phyloP scores from a whole-genome alignment of 2,329 filamentous ascomycete species.

The Zasmidium angulare region DNA sequence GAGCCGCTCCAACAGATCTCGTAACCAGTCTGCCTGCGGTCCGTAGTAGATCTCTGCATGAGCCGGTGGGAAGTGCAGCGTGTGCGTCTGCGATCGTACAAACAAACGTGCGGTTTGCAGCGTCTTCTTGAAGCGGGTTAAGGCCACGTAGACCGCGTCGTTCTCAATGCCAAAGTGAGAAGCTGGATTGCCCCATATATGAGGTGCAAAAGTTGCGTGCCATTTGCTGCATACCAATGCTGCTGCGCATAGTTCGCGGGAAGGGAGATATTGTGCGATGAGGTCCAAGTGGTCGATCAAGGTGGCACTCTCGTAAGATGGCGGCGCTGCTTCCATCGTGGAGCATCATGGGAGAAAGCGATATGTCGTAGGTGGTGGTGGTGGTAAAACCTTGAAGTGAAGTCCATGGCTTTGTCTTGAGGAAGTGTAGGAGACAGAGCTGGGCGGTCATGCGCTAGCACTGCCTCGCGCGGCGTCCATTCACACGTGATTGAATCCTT shows the following conservation, averaged over 20 bases:
- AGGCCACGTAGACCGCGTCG: slow-evolving; percentile 61
- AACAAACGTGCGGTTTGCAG: slow-evolving; percentile 53
- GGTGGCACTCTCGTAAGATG: slow-evolving; percentile 60
- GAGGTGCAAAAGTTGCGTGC: slow-evolving; percentile 59
- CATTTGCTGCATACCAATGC: slow-evolving; percentile 58
- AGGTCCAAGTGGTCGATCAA: slow-evolving; percentile 56
- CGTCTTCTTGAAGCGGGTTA: slow-evolving; percentile 60
- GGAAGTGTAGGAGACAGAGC: too few species aligned
- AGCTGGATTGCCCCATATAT: slow-evolving; percentile 63
- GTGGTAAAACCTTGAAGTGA: too few species aligned
- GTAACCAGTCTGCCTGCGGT: slow-evolving; percentile 59
- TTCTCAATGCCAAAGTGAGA: slow-evolving; percentile 62
- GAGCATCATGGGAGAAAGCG: background rate
- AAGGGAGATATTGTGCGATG: slow-evolving; percentile 57
- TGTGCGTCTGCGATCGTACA: slow-evolving; percentile 59
- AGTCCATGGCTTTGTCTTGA: background rate
- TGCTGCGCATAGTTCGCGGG: slow-evolving; percentile 56
- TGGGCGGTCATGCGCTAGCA: too few species aligned
- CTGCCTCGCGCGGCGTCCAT: too few species aligned
- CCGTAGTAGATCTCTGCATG: slow-evolving; percentile 62
- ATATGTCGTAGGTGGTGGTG: background rate
- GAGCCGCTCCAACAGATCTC: slow-evolving; percentile 58
- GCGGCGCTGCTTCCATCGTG: slow-evolving; percentile 57
- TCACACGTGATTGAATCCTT: too few species aligned
- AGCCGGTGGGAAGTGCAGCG: slow-evolving; percentile 60